Conservation (phyloP, 176 grass and related monocot species). For the sorghum (Sorghum bicolor) region Sorghum_bicolor_NCBIv3 NC_012879.2:13037501-13038000, state of each 20-base stretch:
- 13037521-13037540: not conserved
- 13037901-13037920: slow-evolving; percentile 9
- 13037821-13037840: not conserved
- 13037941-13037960: slow-evolving; percentile 13
- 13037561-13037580: not conserved
- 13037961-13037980: not conserved
- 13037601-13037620: not conserved
- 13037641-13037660: not conserved
- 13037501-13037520: not conserved
- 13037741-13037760: not conserved
- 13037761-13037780: not conserved
- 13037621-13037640: not conserved
- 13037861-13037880: slow-evolving; percentile 17
- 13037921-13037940: not conserved
- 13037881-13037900: slow-evolving; percentile 35
- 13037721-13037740: not conserved
- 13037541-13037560: not conserved
- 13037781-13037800: not conserved
- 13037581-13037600: not conserved
- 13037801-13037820: not conserved
- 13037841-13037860: not conserved
- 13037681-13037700: not conserved
- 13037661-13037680: not conserved
- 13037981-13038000: not conserved
- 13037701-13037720: not conserved